Conservation (phyloP, 2,329 filamentous ascomycete species). For the Claviceps pusilla region DNA sequence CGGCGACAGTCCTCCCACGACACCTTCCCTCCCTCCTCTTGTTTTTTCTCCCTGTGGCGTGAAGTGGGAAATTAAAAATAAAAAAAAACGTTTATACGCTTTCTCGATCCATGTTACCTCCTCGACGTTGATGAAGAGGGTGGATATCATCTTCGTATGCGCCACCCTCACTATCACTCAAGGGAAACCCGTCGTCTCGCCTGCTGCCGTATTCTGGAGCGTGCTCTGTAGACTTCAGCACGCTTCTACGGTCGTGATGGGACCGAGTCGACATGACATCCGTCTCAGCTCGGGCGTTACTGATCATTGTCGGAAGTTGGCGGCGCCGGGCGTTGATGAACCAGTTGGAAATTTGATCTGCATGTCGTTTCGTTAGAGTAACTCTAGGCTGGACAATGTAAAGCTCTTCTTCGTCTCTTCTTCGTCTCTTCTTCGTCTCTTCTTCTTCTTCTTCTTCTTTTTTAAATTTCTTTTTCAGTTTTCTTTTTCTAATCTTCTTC, state of each 20-base stretch:
- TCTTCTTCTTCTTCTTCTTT: no score
- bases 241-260: conserved; percentile 17
- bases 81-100: conserved; percentile 22
- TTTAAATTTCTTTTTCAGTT: no score
- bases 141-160: conserved; percentile 30
- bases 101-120: conserved; percentile 27
- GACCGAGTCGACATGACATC: conserved; percentile 28
- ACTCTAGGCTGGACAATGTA: not conserved
- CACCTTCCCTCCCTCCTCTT: no score
- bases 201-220: conserved; percentile 7
- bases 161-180: conserved; percentile 33
- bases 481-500: no score
- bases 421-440: no score
- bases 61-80: not conserved
- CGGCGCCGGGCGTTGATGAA: conserved; percentile 64
- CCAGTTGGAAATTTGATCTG: conserved; percentile 64
- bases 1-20: no score
- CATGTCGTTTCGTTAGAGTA: conserved; percentile 5
- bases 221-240: conserved; percentile 24
- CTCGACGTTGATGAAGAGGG: conserved; percentile 15
- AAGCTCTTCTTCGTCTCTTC: not conserved
- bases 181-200: conserved; percentile 21
- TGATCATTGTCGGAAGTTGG: conserved; percentile 45
- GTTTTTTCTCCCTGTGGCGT: no score
- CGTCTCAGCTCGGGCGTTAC: conserved; percentile 36